Percentiles rank a stretch among this genome's conserved stretches.
Conservation (phyloP, 1,284 basidiomycete species). For the Vanrija sp. region DNA sequence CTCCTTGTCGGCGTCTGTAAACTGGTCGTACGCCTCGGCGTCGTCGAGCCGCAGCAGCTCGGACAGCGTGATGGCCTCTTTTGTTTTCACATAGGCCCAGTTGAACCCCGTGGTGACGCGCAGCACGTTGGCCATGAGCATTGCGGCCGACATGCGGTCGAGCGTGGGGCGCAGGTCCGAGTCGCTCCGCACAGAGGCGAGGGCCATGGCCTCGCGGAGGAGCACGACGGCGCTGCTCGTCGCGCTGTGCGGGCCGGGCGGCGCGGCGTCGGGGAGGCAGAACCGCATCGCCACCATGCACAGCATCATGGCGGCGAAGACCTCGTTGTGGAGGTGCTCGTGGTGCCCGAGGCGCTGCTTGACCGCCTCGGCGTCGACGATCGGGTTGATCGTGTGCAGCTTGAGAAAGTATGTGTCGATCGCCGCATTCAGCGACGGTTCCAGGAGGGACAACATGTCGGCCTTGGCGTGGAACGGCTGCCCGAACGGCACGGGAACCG, state of each 20-base stretch:
- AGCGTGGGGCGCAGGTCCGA: background rate
- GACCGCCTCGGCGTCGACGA: background rate
- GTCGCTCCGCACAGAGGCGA: background rate
- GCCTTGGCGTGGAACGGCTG: background rate
- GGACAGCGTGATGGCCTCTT: background rate
- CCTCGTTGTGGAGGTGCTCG: constrained; percentile 1
- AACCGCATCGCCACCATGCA: background rate
- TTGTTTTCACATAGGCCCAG: background rate
- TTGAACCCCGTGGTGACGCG: background rate
- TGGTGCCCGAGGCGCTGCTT: background rate
- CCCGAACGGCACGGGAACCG: background rate
- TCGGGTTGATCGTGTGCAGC: background rate
- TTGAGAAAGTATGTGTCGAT: background rate
- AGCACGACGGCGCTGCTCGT: background rate
- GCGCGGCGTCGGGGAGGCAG: background rate
- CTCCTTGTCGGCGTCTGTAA: background rate
- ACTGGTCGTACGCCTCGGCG: background rate
- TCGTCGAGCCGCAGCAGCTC: background rate
- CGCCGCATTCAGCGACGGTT: background rate
- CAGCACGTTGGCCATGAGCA: background rate
- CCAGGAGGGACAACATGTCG: background rate
- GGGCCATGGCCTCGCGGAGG: background rate
- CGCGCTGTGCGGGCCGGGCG: background rate
- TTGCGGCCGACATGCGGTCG: background rate
- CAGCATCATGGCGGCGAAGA: background rate